Conservation (phyloP, 257 asterid genomes). For the Nicotiana otophora region DNA sequence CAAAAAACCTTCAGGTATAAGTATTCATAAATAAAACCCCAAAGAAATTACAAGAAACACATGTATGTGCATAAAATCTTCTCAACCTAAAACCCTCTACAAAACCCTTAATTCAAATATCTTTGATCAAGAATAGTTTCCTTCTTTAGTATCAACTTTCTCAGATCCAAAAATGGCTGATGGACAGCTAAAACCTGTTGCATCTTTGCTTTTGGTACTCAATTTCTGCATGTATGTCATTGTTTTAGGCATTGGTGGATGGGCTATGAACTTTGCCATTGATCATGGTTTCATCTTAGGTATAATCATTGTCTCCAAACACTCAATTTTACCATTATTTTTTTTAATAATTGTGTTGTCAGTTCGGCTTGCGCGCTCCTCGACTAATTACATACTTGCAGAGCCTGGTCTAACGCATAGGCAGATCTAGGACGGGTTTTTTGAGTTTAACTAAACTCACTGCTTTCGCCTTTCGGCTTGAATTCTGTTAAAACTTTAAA, state of each 20-base stretch:
- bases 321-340: not conserved
- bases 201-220: conserved; percentile 61
- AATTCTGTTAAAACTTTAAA: too few relatives aligned
- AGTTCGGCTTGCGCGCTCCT: not conserved
- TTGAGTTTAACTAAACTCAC: not conserved
- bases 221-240: conserved; percentile 82
- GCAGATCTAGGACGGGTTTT: too few relatives aligned
- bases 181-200: conserved; percentile 43
- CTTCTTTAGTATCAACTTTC: not conserved
- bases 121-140: not conserved
- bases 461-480: not conserved
- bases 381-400: not conserved
- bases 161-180: conserved; percentile 44
- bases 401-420: not conserved
- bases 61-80: conserved; percentile 8
- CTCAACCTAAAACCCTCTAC: not conserved
- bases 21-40: conserved; percentile 22
- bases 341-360: not conserved
- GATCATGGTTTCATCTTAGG: conserved; percentile 77
- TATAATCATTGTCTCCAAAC: conserved; percentile 3
- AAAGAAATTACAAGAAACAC: conserved; percentile 9
- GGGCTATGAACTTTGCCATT: conserved; percentile 78
- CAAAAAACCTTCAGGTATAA: conserved; percentile 13
- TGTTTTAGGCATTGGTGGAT: conserved; percentile 67
- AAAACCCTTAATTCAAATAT: not conserved